Percentiles rank a stretch among this genome's conserved stretches.
Evolutionary conservation across 768 basidiomycete species (phyloP).

Genomic region (Suillus ampliporus): DNA sequence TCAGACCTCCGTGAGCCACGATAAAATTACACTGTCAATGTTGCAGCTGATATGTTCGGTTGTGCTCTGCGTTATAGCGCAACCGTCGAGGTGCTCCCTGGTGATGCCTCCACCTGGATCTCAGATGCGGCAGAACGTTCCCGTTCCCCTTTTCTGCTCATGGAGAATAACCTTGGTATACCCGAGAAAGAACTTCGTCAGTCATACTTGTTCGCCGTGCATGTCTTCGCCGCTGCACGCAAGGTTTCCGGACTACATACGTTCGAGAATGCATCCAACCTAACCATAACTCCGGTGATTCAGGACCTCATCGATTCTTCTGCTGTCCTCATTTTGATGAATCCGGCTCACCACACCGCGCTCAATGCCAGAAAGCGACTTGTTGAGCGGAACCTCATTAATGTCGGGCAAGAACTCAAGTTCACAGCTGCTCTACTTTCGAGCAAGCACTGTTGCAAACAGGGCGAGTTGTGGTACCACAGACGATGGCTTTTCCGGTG

Average conservation of each 20-base stretch:
- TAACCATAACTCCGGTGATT: constrained; percentile 19
- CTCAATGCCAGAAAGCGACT: constrained; percentile 65
- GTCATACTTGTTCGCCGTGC: constrained; percentile 53
- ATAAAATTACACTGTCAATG: not conserved
- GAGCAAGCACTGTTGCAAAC: constrained; percentile 61
- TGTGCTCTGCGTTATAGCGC: constrained; percentile 18
- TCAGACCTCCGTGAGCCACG: constrained; percentile 32
- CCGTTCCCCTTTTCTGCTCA: constrained; percentile 57
- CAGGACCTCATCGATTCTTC: constrained; percentile 41
- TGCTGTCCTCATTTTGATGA: constrained; percentile 61
- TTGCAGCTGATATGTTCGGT: not conserved
- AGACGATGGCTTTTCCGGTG: constrained; percentile 64
- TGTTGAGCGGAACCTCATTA: constrained; percentile 42
- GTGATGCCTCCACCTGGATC: constrained; percentile 54
- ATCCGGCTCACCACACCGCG: constrained; percentile 74
- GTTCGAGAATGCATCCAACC: not conserved
- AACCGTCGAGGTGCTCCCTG: constrained; percentile 70
- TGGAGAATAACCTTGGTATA: constrained; percentile 66
- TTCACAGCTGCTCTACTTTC: constrained; percentile 55
- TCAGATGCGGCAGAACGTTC: constrained; percentile 27
- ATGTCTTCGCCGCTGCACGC: constrained; percentile 40
- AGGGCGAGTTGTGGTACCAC: constrained; percentile 73
- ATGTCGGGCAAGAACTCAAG: constrained; percentile 51
- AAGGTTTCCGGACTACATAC: constrained; percentile 2
- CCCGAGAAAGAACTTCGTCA: constrained; percentile 61